These are phyloP conservation scores for Colletotrichum caudatum DNA, from an alignment of 2,329 filamentous ascomycete genomes.

Conservation along the genomic window DNA sequence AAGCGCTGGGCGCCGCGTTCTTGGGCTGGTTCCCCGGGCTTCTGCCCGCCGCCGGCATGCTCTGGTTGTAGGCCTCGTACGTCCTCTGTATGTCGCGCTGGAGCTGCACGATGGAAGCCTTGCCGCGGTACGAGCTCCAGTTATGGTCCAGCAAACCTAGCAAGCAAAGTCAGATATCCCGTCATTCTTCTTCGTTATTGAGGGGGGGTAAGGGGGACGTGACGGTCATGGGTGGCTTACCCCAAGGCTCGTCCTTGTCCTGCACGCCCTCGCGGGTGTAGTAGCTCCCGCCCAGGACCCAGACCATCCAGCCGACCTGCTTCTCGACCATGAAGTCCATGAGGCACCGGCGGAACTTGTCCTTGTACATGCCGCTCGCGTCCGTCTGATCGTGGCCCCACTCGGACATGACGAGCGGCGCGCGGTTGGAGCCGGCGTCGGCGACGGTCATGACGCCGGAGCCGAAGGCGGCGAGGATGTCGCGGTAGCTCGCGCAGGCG, in stretches of 20 bases:
- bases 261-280: constrained; percentile 59
- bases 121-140: constrained; percentile 28
- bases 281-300: constrained; percentile 63
- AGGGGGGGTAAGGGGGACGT: too few species aligned
- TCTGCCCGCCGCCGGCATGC: neutral
- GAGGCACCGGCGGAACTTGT: constrained; percentile 58
- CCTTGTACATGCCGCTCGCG: constrained; percentile 26
- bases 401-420: constrained; percentile 37
- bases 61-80: constrained; percentile 25
- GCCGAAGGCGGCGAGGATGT: constrained; percentile 2
- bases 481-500: constrained; percentile 6
- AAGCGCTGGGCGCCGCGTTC: neutral
- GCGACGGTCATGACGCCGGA: constrained; percentile 1
- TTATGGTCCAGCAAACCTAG: constrained; percentile 20
- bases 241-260: constrained; percentile 63
- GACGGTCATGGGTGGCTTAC: constrained; percentile 40
- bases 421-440: neutral
- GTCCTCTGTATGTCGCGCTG: constrained; percentile 28
- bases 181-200: too few species aligned
- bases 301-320: constrained; percentile 58
- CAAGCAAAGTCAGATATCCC: neutral
- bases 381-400: constrained; percentile 37
- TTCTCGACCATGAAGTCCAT: constrained; percentile 52
- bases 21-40: constrained; percentile 12
- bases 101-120: constrained; percentile 9